Evolutionary conservation across 2,329 filamentous ascomycete species (phyloP), one percentile per base, ranked within the genome.

Genomic region (Leptographium galeiforme): DNA sequence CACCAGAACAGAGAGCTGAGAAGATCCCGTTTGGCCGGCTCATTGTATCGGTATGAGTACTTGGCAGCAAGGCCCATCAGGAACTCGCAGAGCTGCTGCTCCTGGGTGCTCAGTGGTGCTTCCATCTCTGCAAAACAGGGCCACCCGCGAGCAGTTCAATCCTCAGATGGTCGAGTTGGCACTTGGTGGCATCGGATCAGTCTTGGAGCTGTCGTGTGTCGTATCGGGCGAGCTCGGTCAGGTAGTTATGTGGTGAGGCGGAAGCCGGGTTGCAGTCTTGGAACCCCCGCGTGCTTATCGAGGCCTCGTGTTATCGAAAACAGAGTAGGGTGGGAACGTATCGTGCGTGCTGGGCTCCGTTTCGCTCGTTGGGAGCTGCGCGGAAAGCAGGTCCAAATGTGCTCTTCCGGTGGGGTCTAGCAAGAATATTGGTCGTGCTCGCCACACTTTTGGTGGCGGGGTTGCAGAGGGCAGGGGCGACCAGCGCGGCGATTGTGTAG

Each of bases 1-100:
- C 87, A 94, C 72, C 82, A 86, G 70, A 97, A 98, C 53, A 98
- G 84, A 54, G 81, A 82, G 63, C 82, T 76, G 53, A 94, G 72
- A 36, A 98, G 82, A 57, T 87, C 79, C 56, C 78, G 77, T 58
- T 80, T 77, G 52, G 90, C 89, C 48, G 79, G 72, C 52, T 83
- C 75, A 44, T 77, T 82, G 70, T 90, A 98, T 57, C 85, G 84
- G 70, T 88, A 87, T 59, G 78, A 74, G 72, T 87, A 83, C 59
- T 78, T 75, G 60, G 74, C 74, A 53, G 93, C 90, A 63, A 94
- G 80, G 63, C 85, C 79, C 66, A 86, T 81, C 63, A 98, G 79
- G 63, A 87, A 82, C 67, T 86, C 80, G 67, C 87, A 90, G 70
- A 97, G 86, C 73, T 85, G 82, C 70, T 78, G 83, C 76, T 95